Evolutionary conservation across 225 moss, liverwort and hornwort species (phyloP), one percentile per base, ranked within the genome.

Genomic region (Anthoceros angustus): DNA sequence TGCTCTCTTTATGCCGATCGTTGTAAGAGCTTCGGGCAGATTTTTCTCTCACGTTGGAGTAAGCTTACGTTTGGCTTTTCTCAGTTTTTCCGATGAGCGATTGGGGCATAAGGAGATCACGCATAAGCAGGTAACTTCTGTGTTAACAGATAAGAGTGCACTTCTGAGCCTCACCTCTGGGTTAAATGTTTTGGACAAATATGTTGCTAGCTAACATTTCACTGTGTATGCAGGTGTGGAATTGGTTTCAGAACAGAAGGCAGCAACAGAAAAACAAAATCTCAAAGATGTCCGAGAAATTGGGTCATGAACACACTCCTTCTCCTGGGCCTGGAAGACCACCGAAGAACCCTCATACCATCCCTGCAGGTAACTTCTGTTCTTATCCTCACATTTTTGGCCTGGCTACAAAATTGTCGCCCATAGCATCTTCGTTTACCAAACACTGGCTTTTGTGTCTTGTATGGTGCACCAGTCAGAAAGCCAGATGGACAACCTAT

Each of bases 211-310:
- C 18, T 7, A 25, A 15, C 1, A 38, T 20, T 5, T 38, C 8
- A 25, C 7, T 41, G 5, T 9, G 1, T 2, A 4, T 41, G 5
- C 18, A 92, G 91, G 92, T 98, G 11, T 98, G 98, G 98, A 98
- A 95, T 66, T 98, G 98, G 98, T 98, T 98, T 66, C 98, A 98
- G 75, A 98, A 98, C 65, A 77, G 98, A 9, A 79, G 98, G 46
- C 98, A 98, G 77, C 84, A 92, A 11, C 92, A 89, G 70, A 98
- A 87, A 74, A 77, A 88, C 24, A 98, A 92, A 79, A 77, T 81
- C 71, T 77, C 72, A 32, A 77, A 20, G 63, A 77, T 73, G 66
- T 82, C 85, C 38, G 98, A 98, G 23, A 92, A 81, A 66, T 69
- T 72, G 43, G 92, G 67, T 40, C 71, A 65, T 68, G 73, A 64